phyloP scores from a whole-genome alignment of 2,329 filamentous ascomycete genomes.

The Alternaria gaisen region DNA sequence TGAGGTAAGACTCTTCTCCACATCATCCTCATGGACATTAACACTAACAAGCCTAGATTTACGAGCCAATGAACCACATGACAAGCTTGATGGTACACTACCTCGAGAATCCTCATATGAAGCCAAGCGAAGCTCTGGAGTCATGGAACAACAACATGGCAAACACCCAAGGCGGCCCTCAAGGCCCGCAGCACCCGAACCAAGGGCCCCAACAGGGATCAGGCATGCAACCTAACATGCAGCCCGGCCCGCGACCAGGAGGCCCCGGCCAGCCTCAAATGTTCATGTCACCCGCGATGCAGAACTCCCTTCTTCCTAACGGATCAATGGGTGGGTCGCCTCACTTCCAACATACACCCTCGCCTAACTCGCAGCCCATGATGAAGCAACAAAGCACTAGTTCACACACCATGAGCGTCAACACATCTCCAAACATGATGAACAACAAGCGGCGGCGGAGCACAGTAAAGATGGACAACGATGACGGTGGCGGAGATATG shows the following conservation, averaged over 20 bases:
- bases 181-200: constrained; percentile 14
- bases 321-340: constrained; percentile 61
- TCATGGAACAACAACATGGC: constrained; percentile 59
- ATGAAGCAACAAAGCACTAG: constrained; percentile 66
- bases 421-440: constrained; percentile 69
- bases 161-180: constrained; percentile 29
- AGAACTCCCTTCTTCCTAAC: constrained; percentile 61
- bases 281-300: constrained; percentile 67
- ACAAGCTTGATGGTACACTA: constrained; percentile 66
- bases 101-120: constrained; percentile 61
- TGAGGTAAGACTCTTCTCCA: constrained; percentile 60
- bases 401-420: constrained; percentile 64
- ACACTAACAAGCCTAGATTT: constrained; percentile 59
- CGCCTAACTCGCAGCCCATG: constrained; percentile 61
- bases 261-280: constrained; percentile 45
- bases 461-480: constrained; percentile 67
- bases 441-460: constrained; percentile 68
- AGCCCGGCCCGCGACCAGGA: constrained; percentile 44
- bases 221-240: constrained; percentile 43
- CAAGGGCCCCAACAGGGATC: constrained; percentile 37
- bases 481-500: constrained; percentile 56
- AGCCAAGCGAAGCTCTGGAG: constrained; percentile 64
- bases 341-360: constrained; percentile 58
- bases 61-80: constrained; percentile 73
- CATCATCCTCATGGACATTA: constrained; percentile 19